A percentile compares a stretch with the other conserved stretches of the same genome.
These are phyloP conservation scores for Pleurotus giganteus DNA, from an alignment of 768 basidiomycete species.

Conservation along the genomic window DNA sequence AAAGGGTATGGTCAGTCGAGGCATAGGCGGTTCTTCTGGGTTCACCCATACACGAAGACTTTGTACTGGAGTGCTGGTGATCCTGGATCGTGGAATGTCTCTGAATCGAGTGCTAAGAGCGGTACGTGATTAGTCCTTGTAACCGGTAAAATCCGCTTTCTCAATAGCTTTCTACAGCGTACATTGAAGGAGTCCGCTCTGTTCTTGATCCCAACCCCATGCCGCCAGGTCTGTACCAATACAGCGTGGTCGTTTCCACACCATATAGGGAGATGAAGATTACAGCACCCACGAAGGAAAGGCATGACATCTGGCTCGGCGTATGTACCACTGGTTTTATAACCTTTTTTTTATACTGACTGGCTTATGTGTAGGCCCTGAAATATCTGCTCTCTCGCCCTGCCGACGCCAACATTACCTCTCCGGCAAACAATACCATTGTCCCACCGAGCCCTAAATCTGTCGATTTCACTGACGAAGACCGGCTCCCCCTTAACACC, in stretches of 20 bases:
- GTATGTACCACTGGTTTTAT: slow-evolving; percentile 41
- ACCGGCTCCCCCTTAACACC: slow-evolving; percentile 42
- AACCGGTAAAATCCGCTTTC: slow-evolving; percentile 2
- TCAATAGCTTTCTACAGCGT: slow-evolving; percentile 51
- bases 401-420: slow-evolving; percentile 31
- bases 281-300: slow-evolving; percentile 92
- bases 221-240: slow-evolving; percentile 90
- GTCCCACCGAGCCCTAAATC: slow-evolving; percentile 51
- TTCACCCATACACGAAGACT: slow-evolving; percentile 99
- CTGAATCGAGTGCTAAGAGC: slow-evolving; percentile 94
- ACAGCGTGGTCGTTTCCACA: slow-evolving; percentile 90
- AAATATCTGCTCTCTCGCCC: slow-evolving; percentile 88
- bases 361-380: slow-evolving; percentile 60
- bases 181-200: slow-evolving; percentile 87
- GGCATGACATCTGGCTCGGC: slow-evolving; percentile 96
- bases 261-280: slow-evolving; percentile 97
- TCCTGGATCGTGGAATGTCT: slow-evolving; percentile 84
- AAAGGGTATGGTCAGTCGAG: slow-evolving; percentile 88
- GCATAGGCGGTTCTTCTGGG: slow-evolving; percentile 98
- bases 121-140: slow-evolving; percentile 55
- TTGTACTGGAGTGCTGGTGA: slow-evolving; percentile 96
- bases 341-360: slow-evolving; percentile 12
- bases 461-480: slow-evolving; percentile 49
- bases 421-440: slow-evolving; percentile 34
- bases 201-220: slow-evolving; percentile 96